Conservation (phyloP, 495 filamentous ascomycete species). For the Xylaria grammica region DNA sequence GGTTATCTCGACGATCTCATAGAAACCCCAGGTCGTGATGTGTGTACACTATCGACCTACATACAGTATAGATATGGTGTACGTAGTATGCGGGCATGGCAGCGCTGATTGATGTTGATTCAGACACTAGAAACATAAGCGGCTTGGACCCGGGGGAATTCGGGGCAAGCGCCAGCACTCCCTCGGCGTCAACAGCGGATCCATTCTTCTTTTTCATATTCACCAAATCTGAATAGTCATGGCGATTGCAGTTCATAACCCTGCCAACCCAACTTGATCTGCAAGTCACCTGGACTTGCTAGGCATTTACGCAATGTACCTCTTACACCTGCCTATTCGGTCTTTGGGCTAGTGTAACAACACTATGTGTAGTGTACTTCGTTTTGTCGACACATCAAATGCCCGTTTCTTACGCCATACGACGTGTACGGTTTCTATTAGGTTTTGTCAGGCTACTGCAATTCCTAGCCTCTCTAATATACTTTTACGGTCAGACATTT, state of each 20-base stretch:
- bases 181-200: conserved; percentile 16
- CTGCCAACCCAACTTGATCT: conserved; percentile 17
- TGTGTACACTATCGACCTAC: no score
- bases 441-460: no score
- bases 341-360: not conserved
- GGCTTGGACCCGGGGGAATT: conserved; percentile 15
- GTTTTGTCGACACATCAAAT: not conserved
- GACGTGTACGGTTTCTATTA: no score
- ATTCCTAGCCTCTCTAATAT: no score
- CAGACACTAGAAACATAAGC: conserved; percentile 3
- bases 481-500: no score
- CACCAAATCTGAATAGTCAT: not conserved
- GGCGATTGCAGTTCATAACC: conserved; percentile 8
- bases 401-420: conserved; percentile 2
- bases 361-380: not conserved
- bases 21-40: conserved; percentile 1
- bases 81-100: not conserved
- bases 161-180: not conserved
- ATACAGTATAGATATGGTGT: not conserved
- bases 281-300: conserved; percentile 7
- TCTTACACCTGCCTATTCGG: conserved; percentile 16
- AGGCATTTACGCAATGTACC: not conserved
- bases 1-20: conserved; percentile 7
- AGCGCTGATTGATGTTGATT: conserved; percentile 7
- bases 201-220: conserved; percentile 8